Evolutionary conservation across 2,329 filamentous ascomycete genomes (phyloP), one percentile per base, ranked within the genome.

Genomic region (Penicillium sp.): DNA sequence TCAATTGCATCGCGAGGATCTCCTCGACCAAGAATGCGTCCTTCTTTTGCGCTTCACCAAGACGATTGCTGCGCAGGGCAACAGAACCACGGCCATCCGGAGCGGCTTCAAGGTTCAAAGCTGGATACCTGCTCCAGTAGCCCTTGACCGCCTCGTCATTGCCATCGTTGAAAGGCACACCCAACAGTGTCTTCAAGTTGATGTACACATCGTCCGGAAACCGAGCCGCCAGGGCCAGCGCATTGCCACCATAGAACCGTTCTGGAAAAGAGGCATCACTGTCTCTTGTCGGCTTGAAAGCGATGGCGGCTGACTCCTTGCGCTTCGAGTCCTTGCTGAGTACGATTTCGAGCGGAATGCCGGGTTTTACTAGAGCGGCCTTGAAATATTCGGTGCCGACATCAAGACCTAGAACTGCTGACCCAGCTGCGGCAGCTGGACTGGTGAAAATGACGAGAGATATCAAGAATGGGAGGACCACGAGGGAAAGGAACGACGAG

Each of bases 371-470:
- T 45, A 99, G 86, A 14, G 91, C 89, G 30, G 94, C 94, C 82
- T 98, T 99, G 81, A 99, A 91, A 80, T 96, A 97, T 77, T 97
- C 92, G 59, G 95, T 97, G 68, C 95, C 95, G 57, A 99, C 84
- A 79, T 99, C 95, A 71, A 99, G 86, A 65, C 95, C 95, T 25
- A 99, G 83, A 19, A 98, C 93, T 56, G 92, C 92, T 8, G 92
- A 87, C 40, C 85, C 85, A 58, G 85, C 87, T 59, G 84, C 85
- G 59, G 85, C 83, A 55, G 84, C 83, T 62, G 80, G 80, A 25
- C 80, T 79, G 68, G 87, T 83, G 60, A 88, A 78, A 59, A 85
- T 78, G 59, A 83, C 67, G 59, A 85, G 79, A 60, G 81, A 79
- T 22, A 88, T 71, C 37, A 87, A 70, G 57, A 84, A 74, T 6